These are phyloP conservation scores for Linaria vulgaris DNA, from an alignment of 257 asterid genomes.

Conservation along the genomic window DNA sequence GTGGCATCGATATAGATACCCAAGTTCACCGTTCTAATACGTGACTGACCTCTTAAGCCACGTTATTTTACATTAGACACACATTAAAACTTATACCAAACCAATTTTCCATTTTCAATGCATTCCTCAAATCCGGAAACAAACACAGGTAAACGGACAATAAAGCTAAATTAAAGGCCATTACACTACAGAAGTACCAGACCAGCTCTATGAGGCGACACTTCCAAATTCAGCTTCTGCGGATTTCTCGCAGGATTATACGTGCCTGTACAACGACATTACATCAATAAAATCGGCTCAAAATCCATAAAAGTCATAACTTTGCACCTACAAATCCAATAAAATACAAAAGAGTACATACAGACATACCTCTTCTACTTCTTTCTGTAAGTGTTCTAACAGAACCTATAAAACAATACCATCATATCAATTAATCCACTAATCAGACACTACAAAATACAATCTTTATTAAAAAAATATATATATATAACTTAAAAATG, in stretches of 20 bases:
- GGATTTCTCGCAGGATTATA: slow-evolving; percentile 33
- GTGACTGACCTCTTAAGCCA: slow-evolving; percentile 1
- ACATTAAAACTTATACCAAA: too few species aligned
- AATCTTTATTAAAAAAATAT: neutral
- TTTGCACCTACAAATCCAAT: too few species aligned
- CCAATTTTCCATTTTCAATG: too few species aligned
- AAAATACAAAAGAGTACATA: too few species aligned
- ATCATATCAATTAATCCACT: slow-evolving; percentile 4
- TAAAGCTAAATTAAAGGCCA: too few species aligned
- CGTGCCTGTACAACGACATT: slow-evolving; percentile 38
- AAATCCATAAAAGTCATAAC: neutral
- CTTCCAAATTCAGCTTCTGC: slow-evolving; percentile 60
- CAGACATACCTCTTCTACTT: slow-evolving; percentile 21
- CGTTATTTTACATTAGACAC: neutral
- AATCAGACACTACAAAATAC: neutral
- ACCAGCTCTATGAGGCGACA: slow-evolving; percentile 98
- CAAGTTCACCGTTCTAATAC: neutral
- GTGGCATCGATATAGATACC: neutral
- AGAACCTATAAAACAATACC: slow-evolving; percentile 27
- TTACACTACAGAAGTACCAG: slow-evolving; percentile 20
- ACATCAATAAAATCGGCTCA: neutral
- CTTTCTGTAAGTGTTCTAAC: slow-evolving; percentile 17
- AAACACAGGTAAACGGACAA: too few species aligned
- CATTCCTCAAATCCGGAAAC: neutral
- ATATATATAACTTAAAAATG: neutral